Base-by-base conservation (phyloP, 1,284 basidiomycete species). In the Retiboletus flavoniger region DNA sequence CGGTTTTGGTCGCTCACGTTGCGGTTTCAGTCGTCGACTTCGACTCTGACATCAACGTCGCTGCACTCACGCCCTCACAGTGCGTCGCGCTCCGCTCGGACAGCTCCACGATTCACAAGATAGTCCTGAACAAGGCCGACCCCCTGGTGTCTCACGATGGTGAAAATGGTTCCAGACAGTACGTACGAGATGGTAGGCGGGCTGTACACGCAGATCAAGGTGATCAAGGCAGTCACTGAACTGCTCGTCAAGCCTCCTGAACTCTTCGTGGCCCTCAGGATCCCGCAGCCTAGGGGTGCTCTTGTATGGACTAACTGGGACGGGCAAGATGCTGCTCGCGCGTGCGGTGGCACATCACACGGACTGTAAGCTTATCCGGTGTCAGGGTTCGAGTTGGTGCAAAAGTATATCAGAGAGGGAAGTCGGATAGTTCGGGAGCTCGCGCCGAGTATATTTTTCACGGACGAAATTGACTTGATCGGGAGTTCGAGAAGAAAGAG, bases 121-220 rank as follows among this genome's bases (percentile, higher is more conserved):
- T 24, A 24, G 4, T 24, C 24, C 24, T 6, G 24, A 96, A 95
- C 80, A 96, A 97, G 77, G 89, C 96, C 62, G 94, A 97, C 72
- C 93, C 94, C 7, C 85, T 96, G 32, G 94, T 97, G 21, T 95
- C 93, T 97, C 60, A 97, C 98, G 96, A 98, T 98, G 96, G 96
- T 98, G 17, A 96, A 99, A 78, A 98, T 99, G 74, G 95, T 98
- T 0, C 96, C 96, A 0, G 96, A 99, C 73, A 24, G 24, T 24
- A 5, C 24, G 24, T 5, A 24, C 24, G 24, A 24, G 24, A 24
- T 24, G 24, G 24, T 98, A 62, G 96, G 96, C 49, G 96, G 96
- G 69, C 83, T 98, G 57, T 95, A 98, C n/a, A n/a, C n/a, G n/a
- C n/a, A n/a, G n/a, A n/a, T n/a, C 79, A 93, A 90, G 72, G 96